phyloP scores from a whole-genome alignment of 1,284 basidiomycete genomes.

The Cystobasidiaceae sp. region DNA sequence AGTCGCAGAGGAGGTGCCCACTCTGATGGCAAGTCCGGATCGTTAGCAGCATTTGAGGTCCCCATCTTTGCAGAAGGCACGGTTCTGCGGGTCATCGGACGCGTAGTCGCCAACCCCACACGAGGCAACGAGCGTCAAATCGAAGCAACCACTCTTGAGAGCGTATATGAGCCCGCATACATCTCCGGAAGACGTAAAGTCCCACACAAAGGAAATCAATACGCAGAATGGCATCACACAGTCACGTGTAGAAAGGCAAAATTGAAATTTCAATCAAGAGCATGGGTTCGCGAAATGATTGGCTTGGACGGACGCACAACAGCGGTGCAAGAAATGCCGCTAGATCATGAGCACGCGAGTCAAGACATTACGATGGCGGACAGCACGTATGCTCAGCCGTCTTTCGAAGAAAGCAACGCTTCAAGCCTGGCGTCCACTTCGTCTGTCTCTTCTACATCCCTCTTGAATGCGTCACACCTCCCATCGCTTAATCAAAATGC shows the following conservation, averaged over 20 bases:
- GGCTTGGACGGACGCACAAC: neutral
- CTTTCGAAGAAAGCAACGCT: neutral
- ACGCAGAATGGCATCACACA: conserved; percentile 27
- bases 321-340: neutral
- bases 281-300: conserved; percentile 15
- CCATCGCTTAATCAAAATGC: neutral
- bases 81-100: conserved; percentile 15
- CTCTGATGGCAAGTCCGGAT: too few relatives aligned
- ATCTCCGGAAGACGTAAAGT: neutral
- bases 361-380: too few relatives aligned
- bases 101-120: neutral
- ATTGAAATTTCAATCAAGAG: neutral
- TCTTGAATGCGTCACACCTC: neutral
- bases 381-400: neutral
- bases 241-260: conserved; percentile 3
- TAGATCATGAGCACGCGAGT: too few relatives aligned
- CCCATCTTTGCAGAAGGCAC: conserved; percentile 17
- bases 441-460: neutral
- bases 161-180: neutral
- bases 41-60: neutral
- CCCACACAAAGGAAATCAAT: conserved; percentile 12
- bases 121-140: conserved; percentile 18
- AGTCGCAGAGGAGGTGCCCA: neutral
- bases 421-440: neutral
- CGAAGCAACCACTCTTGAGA: conserved; percentile 2